Evolutionary conservation across 108 stramenopile genomes (phyloP).

Genomic region (Conticribra weissflogii): DNA sequence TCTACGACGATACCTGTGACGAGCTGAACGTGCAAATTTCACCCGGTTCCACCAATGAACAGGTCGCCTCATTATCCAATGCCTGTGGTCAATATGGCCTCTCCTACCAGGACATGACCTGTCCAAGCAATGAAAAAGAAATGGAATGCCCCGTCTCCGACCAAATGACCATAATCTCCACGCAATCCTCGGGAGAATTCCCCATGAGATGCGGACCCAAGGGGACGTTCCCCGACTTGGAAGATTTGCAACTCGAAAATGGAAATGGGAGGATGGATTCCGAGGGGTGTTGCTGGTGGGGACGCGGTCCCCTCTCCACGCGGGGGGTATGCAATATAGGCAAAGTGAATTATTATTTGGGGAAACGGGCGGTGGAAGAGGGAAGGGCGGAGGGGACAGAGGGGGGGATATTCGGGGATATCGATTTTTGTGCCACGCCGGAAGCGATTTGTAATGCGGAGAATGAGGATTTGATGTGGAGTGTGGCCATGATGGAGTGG

Average conservation of each 20-base stretch:
- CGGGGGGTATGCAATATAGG: constrained; percentile 35
- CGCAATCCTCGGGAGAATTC: background rate
- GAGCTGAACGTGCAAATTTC: constrained; percentile 16
- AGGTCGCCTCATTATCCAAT: constrained; percentile 26
- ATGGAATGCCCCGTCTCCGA: constrained; percentile 22
- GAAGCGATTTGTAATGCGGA: constrained; percentile 17
- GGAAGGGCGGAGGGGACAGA: constrained; percentile 14
- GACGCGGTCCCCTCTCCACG: constrained; percentile 38
- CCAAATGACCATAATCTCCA: background rate
- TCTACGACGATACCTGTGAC: constrained; percentile 47
- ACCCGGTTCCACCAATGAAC: background rate
- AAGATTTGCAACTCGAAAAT: constrained; percentile 4
- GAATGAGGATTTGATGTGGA: constrained; percentile 41
- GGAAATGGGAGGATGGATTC: constrained; percentile 19
- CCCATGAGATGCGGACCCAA: background rate
- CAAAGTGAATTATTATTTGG: constrained; percentile 39
- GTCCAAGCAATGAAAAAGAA: constrained; percentile 20
- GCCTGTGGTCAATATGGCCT: constrained; percentile 37
- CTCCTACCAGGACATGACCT: constrained; percentile 26
- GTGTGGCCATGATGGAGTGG: constrained; percentile 47
- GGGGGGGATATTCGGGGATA: constrained; percentile 11
- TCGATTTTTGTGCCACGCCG: constrained; percentile 17
- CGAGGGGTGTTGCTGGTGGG: constrained; percentile 47
- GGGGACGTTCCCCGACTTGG: constrained; percentile 14
- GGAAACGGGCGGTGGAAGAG: constrained; percentile 13